These are phyloP conservation scores for Talaromyces liani DNA, from an alignment of 495 filamentous ascomycete species.

Conservation along the genomic window DNA sequence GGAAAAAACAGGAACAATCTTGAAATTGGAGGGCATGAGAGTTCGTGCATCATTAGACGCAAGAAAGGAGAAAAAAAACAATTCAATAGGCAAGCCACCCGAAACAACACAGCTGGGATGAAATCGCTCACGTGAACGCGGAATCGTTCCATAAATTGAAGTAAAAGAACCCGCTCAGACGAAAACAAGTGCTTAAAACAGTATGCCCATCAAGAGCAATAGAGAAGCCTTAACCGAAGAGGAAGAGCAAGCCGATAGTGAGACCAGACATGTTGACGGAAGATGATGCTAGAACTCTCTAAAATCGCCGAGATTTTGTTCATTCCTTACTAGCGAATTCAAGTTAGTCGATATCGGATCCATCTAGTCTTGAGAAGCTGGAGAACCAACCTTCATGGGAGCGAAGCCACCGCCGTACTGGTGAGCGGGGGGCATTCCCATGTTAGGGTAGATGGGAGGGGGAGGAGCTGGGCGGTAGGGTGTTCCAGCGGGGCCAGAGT, in stretches of 20 bases:
- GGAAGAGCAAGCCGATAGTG: slow-evolving; percentile 35
- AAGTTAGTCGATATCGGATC: neutral
- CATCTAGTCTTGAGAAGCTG: neutral
- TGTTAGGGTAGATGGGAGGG: slow-evolving; percentile 76
- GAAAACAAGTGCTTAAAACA: slow-evolving; percentile 37
- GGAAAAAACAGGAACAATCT: slow-evolving; percentile 9
- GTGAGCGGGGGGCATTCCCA: slow-evolving; percentile 72
- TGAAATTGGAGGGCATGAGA: slow-evolving; percentile 14
- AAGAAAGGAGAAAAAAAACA: slow-evolving; percentile 9
- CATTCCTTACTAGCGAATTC: slow-evolving; percentile 9
- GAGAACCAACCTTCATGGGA: slow-evolving; percentile 61
- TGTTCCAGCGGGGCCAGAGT: slow-evolving; percentile 93
- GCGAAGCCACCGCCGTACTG: slow-evolving; percentile 61
- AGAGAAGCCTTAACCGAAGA: slow-evolving; percentile 30
- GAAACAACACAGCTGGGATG: slow-evolving; percentile 11
- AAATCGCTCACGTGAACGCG: slow-evolving; percentile 18
- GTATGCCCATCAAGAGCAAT: slow-evolving; percentile 44
- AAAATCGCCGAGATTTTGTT: slow-evolving; percentile 14
- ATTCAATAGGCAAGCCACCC: slow-evolving; percentile 8
- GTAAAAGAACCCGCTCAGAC: slow-evolving; percentile 38
- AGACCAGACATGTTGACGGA: slow-evolving; percentile 34
- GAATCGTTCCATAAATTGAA: slow-evolving; percentile 4
- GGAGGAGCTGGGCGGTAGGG: slow-evolving; percentile 95
- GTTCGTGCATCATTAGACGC: slow-evolving; percentile 12
- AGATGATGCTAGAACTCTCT: slow-evolving; percentile 39